Conservation (phyloP, 2,329 filamentous ascomycete genomes). For the Aspergillus costaricaensis region DNA sequence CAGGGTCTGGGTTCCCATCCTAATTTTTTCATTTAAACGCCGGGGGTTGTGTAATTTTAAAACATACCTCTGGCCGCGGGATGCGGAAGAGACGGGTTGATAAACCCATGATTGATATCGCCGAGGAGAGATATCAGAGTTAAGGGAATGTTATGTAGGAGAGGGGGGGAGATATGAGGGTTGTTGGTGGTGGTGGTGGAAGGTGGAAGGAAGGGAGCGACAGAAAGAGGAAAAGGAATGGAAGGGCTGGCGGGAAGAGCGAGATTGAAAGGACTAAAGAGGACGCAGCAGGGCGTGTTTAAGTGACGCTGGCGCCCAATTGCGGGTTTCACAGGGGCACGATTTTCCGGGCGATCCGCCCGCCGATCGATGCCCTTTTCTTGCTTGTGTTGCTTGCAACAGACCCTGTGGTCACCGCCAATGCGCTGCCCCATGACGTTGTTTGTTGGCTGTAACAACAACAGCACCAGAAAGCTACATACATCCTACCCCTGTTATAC, state of each 20-base stretch:
- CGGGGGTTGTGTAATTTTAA: not conserved
- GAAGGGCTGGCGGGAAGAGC: conserved; percentile 11
- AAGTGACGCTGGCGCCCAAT: conserved; percentile 14
- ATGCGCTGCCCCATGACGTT: conserved; percentile 8
- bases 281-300: conserved; percentile 7
- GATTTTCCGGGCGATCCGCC: conserved; percentile 28
- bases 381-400: not conserved
- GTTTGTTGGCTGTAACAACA: not conserved
- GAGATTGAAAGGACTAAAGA: conserved; percentile 12
- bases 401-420: not conserved
- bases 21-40: not conserved
- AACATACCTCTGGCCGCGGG: conserved; percentile 51
- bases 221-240: conserved; percentile 17
- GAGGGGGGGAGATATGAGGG: not conserved
- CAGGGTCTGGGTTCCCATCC: not conserved
- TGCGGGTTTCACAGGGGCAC: conserved; percentile 18
- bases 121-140: conserved; percentile 18
- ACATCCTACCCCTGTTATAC: not conserved
- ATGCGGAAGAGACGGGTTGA: conserved; percentile 50
- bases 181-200: conserved; percentile 3
- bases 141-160: not conserved
- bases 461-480: not conserved
- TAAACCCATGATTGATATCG: conserved; percentile 39
- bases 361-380: conserved; percentile 24
- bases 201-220: conserved; percentile 3